phyloP scores from a whole-genome alignment of 352 stramenopile genomes.

The Phytophthora rubi region DNA sequence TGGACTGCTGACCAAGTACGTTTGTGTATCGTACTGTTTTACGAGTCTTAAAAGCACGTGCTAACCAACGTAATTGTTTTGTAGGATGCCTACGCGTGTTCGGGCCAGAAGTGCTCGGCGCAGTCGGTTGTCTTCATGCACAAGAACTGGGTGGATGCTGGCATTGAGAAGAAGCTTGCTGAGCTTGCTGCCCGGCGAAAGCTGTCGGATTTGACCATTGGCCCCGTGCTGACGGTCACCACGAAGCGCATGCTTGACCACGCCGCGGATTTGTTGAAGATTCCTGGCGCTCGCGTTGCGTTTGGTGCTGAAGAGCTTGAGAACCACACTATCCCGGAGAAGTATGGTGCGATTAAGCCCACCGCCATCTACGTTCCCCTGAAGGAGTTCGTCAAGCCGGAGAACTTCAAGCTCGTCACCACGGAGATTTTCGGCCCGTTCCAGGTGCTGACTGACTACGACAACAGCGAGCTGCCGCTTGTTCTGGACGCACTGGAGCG shows the following conservation, averaged over 20 bases:
- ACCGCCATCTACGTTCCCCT: slow-evolving; percentile 98
- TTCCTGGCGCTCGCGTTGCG: slow-evolving; percentile 94
- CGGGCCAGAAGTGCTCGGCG: slow-evolving; percentile 98
- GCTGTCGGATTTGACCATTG: slow-evolving; percentile 96
- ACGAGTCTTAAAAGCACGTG: not conserved
- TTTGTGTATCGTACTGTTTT: not conserved
- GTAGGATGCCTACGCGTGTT: slow-evolving; percentile 97
- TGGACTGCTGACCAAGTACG: slow-evolving; percentile 96
- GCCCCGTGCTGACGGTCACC: slow-evolving; percentile 96
- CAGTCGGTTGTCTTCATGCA: slow-evolving; percentile 99
- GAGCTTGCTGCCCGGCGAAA: slow-evolving; percentile 89
- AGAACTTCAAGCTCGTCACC: slow-evolving; percentile 95
- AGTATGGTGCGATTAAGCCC: slow-evolving; percentile 97
- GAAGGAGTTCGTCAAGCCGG: slow-evolving; percentile 93
- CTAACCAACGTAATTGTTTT: slow-evolving; percentile 16
- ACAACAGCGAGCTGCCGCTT: slow-evolving; percentile 90
- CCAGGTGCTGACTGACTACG: slow-evolving; percentile 96
- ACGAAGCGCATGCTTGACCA: slow-evolving; percentile 97
- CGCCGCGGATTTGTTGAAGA: slow-evolving; percentile 89
- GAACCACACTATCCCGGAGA: slow-evolving; percentile 94
- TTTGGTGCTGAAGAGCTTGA: slow-evolving; percentile 95
- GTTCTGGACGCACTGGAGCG: slow-evolving; percentile 95
- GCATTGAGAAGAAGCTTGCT: slow-evolving; percentile 94
- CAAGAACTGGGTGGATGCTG: slow-evolving; percentile 94
- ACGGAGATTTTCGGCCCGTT: slow-evolving; percentile 99